Base-by-base conservation (phyloP, 345 rosid genomes). In the Eucalyptus rudis region DNA sequence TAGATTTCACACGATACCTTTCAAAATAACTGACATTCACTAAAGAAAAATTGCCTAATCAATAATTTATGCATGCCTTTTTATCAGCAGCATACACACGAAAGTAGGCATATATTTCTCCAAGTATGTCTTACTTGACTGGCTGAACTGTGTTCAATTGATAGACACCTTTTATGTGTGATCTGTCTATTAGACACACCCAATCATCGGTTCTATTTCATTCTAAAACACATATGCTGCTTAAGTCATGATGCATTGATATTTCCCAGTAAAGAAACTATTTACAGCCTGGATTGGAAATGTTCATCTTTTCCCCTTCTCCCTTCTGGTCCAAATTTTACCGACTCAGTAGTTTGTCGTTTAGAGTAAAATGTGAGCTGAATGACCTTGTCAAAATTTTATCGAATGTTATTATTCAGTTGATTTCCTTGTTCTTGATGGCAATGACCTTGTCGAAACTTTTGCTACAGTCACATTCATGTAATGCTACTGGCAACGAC, bases 401-500 rank as follows among this genome's bases (percentile, higher is more conserved):
- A 33, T 68, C 0, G 0, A 33, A 2, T 17, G 25, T 68, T 68
- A 1, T 68, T 68, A 9, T 68, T 68, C 79, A 68, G 79, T 68
- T 68, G 79, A 68, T 68, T 68, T 71, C 44, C 44, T 71, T 71
- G 83, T 71, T 71, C 45, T 71, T 71, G 83, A 45, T 71, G 83
- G 45, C 83, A 71, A 71, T 71, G 45, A 71, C 83, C 83, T 71
- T 36, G 40, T 52, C 44, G 81, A n/a, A 49, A 88, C 68, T 90
- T 76, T 47, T 51, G 52, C 45, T 93, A 91, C 95, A 96, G 99
- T 93, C 99, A 90, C 89, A 90, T 96, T 86, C 95, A 95, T 91
- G 98, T 94, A 91, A 96, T 95, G 97, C 87, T 96, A 87, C 87
- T 94, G 52, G 93, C 99, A 88, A 94, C 95, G 15, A 56, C 89